Percentiles rank a stretch among this genome's conserved stretches.
These are phyloP conservation scores for Lepidium aucheri DNA, from an alignment of 345 rosid genomes.

Conservation along the genomic window DNA sequence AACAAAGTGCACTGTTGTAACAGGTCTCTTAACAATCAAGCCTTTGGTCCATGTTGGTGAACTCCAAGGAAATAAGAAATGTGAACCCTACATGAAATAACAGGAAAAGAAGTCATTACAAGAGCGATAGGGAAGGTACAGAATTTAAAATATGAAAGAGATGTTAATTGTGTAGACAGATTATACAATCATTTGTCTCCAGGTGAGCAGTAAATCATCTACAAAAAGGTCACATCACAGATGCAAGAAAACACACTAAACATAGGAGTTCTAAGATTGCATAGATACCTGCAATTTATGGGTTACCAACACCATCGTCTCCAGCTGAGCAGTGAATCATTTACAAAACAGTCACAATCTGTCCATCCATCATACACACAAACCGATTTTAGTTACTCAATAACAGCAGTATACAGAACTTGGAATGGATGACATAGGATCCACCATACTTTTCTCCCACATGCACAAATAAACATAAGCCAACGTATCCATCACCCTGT, in stretches of 20 bases:
- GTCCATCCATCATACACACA: conserved; percentile 17
- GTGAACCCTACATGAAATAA: conserved; percentile 52
- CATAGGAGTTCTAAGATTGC: not conserved
- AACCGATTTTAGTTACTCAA: not conserved
- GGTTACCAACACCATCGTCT: conserved; percentile 82
- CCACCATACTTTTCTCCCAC: not conserved
- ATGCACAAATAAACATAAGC: not conserved
- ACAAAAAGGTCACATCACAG: too few relatives aligned
- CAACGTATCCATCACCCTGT: not conserved
- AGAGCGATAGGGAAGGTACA: not conserved
- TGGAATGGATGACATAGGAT: not conserved
- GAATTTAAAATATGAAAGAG: too few relatives aligned
- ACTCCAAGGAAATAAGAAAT: conserved; percentile 42
- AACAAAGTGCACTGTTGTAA: conserved; percentile 33
- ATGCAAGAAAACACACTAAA: not conserved
- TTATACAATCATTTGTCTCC: too few relatives aligned
- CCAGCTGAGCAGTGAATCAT: conserved; percentile 53
- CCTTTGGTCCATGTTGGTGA: conserved; percentile 58
- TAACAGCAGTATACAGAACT: too few relatives aligned
- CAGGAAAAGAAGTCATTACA: not conserved
- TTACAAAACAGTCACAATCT: conserved; percentile 37
- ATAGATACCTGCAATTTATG: conserved; percentile 70
- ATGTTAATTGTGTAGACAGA: too few relatives aligned
- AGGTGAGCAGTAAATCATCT: too few relatives aligned
- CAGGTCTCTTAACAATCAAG: conserved; percentile 36